Conservation (phyloP, 2,329 filamentous ascomycete species). For the Clonostachys solani region DNA sequence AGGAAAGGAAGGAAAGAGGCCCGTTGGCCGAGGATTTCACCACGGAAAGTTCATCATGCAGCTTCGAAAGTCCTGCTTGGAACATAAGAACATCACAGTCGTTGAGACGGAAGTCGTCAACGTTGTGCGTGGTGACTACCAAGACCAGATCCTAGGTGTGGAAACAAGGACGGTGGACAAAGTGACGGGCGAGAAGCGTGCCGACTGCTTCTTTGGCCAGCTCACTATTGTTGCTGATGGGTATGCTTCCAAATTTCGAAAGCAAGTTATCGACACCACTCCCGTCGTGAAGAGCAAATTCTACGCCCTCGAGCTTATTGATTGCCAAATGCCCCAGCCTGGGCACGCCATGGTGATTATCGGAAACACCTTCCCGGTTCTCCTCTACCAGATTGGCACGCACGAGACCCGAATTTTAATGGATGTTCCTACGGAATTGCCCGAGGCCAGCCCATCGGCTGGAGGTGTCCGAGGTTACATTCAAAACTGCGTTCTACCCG, state of each 20-base stretch:
- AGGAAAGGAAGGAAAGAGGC: conserved; percentile 30
- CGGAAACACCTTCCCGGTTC: conserved; percentile 68
- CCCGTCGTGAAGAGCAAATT: conserved; percentile 82
- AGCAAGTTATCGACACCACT: conserved; percentile 62
- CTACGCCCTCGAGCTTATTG: conserved; percentile 88
- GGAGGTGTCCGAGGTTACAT: conserved; percentile 88
- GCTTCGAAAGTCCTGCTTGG: conserved; percentile 69
- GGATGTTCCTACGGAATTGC: conserved; percentile 76
- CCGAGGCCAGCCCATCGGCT: conserved; percentile 65
- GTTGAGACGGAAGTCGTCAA: conserved; percentile 84
- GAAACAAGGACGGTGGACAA: conserved; percentile 63
- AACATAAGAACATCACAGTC: conserved; percentile 79
- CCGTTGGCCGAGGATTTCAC: conserved; percentile 80
- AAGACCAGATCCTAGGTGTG: conserved; percentile 76
- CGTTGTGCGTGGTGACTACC: conserved; percentile 66
- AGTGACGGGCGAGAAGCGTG: conserved; percentile 46
- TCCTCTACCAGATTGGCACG: conserved; percentile 95
- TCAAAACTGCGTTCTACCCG: conserved; percentile 71
- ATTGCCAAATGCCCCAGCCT: conserved; percentile 72
- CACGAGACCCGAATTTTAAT: conserved; percentile 89
- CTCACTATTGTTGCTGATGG: conserved; percentile 90
- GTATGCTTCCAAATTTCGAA: conserved; percentile 88
- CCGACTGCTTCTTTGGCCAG: conserved; percentile 81
- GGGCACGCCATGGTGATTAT: conserved; percentile 87
- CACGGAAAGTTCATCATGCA: conserved; percentile 90